Conservation (phyloP, 495 filamentous ascomycete species). For the Daldinia bambusicola region DNA sequence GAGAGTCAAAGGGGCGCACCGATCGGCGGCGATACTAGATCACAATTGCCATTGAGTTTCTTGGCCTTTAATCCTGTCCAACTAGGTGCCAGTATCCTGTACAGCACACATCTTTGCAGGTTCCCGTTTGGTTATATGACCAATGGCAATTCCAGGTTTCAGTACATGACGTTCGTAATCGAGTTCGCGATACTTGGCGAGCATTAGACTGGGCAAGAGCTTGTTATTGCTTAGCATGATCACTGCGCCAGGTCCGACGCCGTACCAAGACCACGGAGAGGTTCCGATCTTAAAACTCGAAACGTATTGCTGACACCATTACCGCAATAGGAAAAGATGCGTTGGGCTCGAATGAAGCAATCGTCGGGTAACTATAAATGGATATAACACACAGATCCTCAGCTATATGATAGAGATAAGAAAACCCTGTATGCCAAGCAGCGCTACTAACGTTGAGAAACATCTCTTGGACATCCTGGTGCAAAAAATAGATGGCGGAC, state of each 20-base stretch:
- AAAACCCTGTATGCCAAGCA: slow-evolving; percentile 1
- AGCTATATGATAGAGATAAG: slow-evolving; percentile 21
- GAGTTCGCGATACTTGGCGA: slow-evolving; percentile 17
- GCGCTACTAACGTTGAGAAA: slow-evolving; percentile 23
- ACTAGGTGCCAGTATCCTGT: background rate
- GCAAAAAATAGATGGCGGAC: slow-evolving; percentile 38
- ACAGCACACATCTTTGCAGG: background rate
- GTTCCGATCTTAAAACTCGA: slow-evolving; percentile 21
- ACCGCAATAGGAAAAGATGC: slow-evolving; percentile 14
- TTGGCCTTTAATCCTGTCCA: slow-evolving; percentile 4
- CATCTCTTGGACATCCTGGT: slow-evolving; percentile 20
- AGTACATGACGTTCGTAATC: background rate
- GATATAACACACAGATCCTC: slow-evolving; percentile 26
- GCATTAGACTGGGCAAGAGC: slow-evolving; percentile 7
- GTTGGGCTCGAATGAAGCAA: slow-evolving; percentile 33
- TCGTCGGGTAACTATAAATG: slow-evolving; percentile 27
- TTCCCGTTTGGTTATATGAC: background rate
- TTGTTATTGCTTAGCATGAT: background rate
- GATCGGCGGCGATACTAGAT: background rate
- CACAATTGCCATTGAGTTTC: background rate
- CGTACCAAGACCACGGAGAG: slow-evolving; percentile 14
- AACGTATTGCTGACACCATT: slow-evolving; percentile 10
- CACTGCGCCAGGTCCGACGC: slow-evolving; percentile 22
- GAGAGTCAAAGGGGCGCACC: background rate
- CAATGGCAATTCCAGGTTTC: background rate